These are phyloP conservation scores for Linanthus parryae DNA, from an alignment of 148 eudicot species.

Conservation along the genomic window DNA sequence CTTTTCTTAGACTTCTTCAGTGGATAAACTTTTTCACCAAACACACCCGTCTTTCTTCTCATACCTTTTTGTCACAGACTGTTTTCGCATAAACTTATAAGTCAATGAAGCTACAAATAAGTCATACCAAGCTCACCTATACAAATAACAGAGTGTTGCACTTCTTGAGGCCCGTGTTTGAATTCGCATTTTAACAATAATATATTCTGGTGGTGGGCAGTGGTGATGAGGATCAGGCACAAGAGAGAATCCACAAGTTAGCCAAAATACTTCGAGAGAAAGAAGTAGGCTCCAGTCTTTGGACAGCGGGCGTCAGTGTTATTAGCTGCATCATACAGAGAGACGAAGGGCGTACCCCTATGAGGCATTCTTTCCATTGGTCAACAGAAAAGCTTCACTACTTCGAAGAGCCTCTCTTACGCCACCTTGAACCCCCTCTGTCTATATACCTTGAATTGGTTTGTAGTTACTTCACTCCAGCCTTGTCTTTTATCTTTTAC, in stretches of 20 bases:
- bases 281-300: constrained; percentile 78
- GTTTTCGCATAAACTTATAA: no score
- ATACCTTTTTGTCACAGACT: no score
- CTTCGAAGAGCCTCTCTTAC: constrained; percentile 81
- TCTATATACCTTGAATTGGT: constrained; percentile 97
- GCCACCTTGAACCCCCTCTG: constrained; percentile 97
- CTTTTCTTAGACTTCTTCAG: no score
- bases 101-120: no score
- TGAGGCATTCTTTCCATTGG: constrained; percentile 99
- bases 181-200: no score
- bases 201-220: constrained; percentile 45
- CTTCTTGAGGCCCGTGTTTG: no score
- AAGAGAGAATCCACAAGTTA: constrained; percentile 87
- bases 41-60: no score
- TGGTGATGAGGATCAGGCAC: constrained; percentile 99
- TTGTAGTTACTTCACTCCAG: constrained; percentile 6
- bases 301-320: constrained; percentile 75
- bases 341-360: constrained; percentile 96
- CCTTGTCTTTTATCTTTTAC: not conserved
- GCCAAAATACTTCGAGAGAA: constrained; percentile 84
- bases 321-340: constrained; percentile 97
- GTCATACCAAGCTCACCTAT: no score
- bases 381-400: constrained; percentile 64
- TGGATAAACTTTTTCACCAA: no score
- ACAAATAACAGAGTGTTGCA: no score